Percentiles rank a stretch among this genome's conserved stretches.
Evolutionary conservation across 768 basidiomycete genomes (phyloP).

Genomic region (Serendipita sp.): DNA sequence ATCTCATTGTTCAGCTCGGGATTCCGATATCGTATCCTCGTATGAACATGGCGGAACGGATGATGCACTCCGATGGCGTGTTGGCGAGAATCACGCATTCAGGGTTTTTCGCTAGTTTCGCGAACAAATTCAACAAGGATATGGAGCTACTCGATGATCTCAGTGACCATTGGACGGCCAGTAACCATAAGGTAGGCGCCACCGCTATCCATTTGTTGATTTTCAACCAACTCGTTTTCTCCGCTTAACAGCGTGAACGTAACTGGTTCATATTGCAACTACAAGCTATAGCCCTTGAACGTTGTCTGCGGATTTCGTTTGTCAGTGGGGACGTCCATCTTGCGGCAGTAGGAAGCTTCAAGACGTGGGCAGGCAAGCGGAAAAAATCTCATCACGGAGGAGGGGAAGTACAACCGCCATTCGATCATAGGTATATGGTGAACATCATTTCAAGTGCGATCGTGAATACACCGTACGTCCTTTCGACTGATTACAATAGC

Average conservation of each 20-base stretch:
- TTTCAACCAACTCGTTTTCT: slow-evolving; percentile 4
- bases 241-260: slow-evolving; percentile 52
- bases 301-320: slow-evolving; percentile 60
- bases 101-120: slow-evolving; percentile 57
- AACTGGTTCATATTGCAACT: slow-evolving; percentile 74
- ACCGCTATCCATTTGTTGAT: not conserved
- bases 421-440: slow-evolving; percentile 79
- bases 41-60: slow-evolving; percentile 64
- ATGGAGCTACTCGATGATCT: slow-evolving; percentile 84
- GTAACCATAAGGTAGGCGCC: slow-evolving; percentile 48
- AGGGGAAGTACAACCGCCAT: slow-evolving; percentile 32
- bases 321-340: slow-evolving; percentile 90
- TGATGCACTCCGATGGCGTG: not conserved
- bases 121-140: slow-evolving; percentile 83
- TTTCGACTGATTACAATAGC: slow-evolving; percentile 29
- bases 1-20: slow-evolving; percentile 59
- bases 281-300: slow-evolving; percentile 51
- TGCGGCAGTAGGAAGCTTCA: slow-evolving; percentile 66
- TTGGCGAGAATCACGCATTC: slow-evolving; percentile 33
- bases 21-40: slow-evolving; percentile 80
- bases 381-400: slow-evolving; percentile 11
- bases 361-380: slow-evolving; percentile 43
- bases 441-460: slow-evolving; percentile 79
- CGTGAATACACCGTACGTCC: slow-evolving; percentile 80
- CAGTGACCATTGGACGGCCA: slow-evolving; percentile 90